Base-by-base conservation (phyloP, 1,139 yeast genomes). In the Hemisphaericaspora lyxosophila region DNA sequence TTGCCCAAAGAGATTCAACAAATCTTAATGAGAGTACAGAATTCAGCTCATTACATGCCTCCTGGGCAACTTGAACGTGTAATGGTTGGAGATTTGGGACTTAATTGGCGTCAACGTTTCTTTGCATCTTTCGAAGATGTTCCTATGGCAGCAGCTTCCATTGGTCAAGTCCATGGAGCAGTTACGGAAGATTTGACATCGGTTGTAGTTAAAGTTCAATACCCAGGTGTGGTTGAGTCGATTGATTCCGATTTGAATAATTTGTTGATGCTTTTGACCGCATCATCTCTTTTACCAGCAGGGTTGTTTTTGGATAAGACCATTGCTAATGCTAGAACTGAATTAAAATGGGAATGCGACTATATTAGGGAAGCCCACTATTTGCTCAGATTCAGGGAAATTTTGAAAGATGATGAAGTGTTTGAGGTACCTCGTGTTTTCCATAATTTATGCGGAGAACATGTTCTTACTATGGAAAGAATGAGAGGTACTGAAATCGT, bases 141-240 rank as follows among this genome's bases (percentile, higher is more conserved):
- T 18, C 98, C 99, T 2, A 78, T 92, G 42, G 98, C 98, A 1
- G 97, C 98, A 3, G 98, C 98, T 1, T 87, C 96, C 4, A 92
- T 92, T 51, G 97, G 98, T 3, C 97, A 92, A 61, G 98, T 92
- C 3, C 98, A 92, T 62, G 74, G 73, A 33, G 98, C 96, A 1
- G 82, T 78, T 8, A 71, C 95, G 15, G 69, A 66, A 37, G 79
- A 76, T 24, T 75, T 78, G 45, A 64, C 77, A n/a, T 78, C 79
- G 23, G 96, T 90, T 20, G 98, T 95, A n/a, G 95, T 92, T 11
- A 92, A 92, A 57, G 89, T 92, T 4, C 99, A 92, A 59, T 92
- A 92, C 54, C 99, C 99, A 0, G 98, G 98, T n/a, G 97, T 92
- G 9, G 94, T 85, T 16, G 81, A 85, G 47, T 83, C 95, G 9